phyloP scores from a whole-genome alignment of 768 basidiomycete genomes.

The Boletus speciosus region DNA sequence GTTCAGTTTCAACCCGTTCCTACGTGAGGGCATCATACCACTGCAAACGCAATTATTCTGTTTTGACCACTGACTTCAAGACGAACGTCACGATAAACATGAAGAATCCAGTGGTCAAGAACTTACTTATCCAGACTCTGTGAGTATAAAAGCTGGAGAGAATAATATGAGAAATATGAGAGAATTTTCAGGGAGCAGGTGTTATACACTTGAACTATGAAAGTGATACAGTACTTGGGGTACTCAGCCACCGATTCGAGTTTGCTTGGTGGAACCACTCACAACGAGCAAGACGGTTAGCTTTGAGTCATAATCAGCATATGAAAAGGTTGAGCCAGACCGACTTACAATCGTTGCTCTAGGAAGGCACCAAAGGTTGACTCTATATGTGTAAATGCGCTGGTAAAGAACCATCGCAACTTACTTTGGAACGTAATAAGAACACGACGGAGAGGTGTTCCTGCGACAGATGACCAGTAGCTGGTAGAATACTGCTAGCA shows the following conservation, averaged over 20 bases:
- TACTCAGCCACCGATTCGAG: not conserved
- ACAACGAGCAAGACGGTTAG: not conserved
- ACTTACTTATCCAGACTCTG: slow-evolving; percentile 24
- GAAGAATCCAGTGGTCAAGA: not conserved
- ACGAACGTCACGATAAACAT: not conserved
- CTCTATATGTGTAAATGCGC: not conserved
- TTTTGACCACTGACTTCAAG: slow-evolving; percentile 14
- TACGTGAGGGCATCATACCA: slow-evolving; percentile 7
- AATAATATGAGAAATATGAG: not conserved
- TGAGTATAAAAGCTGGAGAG: slow-evolving; percentile 19
- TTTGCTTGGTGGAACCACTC: not conserved
- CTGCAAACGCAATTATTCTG: slow-evolving; percentile 6
- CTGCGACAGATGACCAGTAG: not conserved
- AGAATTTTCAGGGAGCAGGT: not conserved
- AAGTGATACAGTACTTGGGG: slow-evolving; percentile 11
- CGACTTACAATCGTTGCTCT: not conserved
- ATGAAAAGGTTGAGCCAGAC: not conserved
- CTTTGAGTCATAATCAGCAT: not conserved
- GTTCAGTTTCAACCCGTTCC: not conserved
- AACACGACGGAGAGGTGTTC: not conserved
- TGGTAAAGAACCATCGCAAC: not conserved
- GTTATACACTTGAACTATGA: slow-evolving; percentile 14
- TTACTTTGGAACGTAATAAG: not conserved
- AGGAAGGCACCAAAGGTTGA: not conserved
- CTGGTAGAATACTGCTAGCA: not conserved